These are phyloP conservation scores for Smittium culicis DNA, from an alignment of 371 early-diverging fungal species.

Conservation along the genomic window DNA sequence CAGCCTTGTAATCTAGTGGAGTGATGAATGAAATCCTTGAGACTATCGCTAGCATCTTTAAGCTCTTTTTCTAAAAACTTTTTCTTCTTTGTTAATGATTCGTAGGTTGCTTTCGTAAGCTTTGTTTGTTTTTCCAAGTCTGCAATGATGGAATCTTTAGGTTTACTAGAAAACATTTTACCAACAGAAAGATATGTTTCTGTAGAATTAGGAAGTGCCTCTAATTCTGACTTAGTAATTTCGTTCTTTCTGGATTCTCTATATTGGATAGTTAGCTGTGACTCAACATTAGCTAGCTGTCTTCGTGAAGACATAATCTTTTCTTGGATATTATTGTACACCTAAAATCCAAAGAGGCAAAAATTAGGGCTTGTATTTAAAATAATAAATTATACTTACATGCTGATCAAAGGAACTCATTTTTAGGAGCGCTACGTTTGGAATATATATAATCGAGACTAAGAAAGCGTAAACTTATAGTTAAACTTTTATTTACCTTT, in stretches of 20 bases:
- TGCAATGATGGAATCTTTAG: conserved; percentile 37
- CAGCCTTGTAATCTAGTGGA: not conserved
- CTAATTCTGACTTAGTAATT: conserved; percentile 54
- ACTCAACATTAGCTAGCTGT: conserved; percentile 46
- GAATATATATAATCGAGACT: too few relatives aligned
- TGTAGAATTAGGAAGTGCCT: conserved; percentile 38
- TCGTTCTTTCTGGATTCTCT: conserved; percentile 58
- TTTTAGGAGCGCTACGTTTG: not conserved
- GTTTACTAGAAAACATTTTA: conserved; percentile 61
- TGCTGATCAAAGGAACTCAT: not conserved
- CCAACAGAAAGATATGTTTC: conserved; percentile 59
- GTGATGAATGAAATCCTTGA: conserved; percentile 43
- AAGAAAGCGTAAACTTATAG: too few relatives aligned
- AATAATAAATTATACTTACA: not conserved
- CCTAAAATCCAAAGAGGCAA: too few relatives aligned
- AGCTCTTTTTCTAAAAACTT: conserved; percentile 55
- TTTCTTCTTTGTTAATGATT: conserved; percentile 56
- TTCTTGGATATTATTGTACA: conserved; percentile 38
- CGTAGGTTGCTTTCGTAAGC: conserved; percentile 37
- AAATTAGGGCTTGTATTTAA: too few relatives aligned
- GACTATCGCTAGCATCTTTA: conserved; percentile 48
- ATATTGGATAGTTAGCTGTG: conserved; percentile 51
- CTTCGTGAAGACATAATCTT: conserved; percentile 41
- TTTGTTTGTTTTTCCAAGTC: conserved; percentile 37
- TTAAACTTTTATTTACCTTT: too few relatives aligned